Evolutionary conservation across 495 filamentous ascomycete genomes (phyloP).

Genomic region (Aspergillus mulundensis): DNA sequence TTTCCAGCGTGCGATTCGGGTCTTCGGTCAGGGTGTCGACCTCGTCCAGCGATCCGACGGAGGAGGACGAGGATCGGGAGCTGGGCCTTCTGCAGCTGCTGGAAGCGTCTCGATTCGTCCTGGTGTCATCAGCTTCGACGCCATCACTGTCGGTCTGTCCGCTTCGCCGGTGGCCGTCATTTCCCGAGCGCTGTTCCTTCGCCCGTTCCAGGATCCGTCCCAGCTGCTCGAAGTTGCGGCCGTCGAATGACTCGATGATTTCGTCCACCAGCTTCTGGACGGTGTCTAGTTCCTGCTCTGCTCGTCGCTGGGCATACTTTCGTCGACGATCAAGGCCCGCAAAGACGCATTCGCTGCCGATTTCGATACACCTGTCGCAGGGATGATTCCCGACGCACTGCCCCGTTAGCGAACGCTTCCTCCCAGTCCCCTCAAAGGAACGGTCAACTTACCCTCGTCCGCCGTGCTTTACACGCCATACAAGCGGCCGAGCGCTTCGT

Average conservation of each 20-base stretch:
- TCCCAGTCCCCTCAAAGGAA: too few species aligned
- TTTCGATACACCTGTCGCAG: constrained; percentile 1
- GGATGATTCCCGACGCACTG: background rate
- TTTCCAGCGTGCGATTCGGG: constrained; percentile 39
- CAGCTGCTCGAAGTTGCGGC: background rate
- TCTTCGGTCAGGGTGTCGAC: constrained; percentile 56
- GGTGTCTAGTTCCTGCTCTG: background rate
- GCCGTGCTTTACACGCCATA: constrained; percentile 4
- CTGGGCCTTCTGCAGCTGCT: background rate
- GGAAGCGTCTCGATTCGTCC: background rate
- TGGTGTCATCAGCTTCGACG: background rate
- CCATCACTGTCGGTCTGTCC: too few species aligned
- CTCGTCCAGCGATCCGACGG: constrained; percentile 52
- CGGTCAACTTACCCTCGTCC: constrained; percentile 4
- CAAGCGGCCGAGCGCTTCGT: constrained; percentile 5
- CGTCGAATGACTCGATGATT: background rate
- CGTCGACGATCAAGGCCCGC: background rate
- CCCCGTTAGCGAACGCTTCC: background rate
- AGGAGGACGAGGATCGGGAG: constrained; percentile 30
- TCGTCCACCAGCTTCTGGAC: background rate
- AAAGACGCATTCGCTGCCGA: constrained; percentile 2
- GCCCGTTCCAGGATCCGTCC: background rate
- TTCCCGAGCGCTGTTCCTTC: background rate
- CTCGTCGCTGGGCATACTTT: background rate
- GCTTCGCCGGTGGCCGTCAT: background rate